Evolutionary conservation across 495 filamentous ascomycete genomes (phyloP).

Genomic region (Annulohypoxylon nitens): DNA sequence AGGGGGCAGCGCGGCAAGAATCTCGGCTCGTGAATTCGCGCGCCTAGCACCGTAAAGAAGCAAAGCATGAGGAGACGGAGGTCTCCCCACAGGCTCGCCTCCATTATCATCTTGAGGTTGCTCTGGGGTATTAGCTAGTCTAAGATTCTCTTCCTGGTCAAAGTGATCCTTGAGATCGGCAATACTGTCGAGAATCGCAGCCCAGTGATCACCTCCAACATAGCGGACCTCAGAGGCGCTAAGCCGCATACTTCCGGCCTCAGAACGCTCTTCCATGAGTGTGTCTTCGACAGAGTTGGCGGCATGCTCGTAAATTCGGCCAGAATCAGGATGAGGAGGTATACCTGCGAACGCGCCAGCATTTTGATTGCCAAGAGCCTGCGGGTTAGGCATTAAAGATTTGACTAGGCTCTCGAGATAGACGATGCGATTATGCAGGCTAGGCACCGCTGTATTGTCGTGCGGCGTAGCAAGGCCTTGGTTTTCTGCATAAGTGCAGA

Average conservation of each 20-base stretch:
- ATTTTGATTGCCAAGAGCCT: not conserved
- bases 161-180: conserved; percentile 19
- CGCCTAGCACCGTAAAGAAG: conserved; percentile 6
- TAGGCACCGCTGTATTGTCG: conserved; percentile 8
- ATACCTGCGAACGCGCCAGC: not conserved
- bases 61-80: conserved; percentile 8
- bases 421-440: conserved; percentile 18
- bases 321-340: not conserved
- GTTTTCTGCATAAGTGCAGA: conserved; percentile 12
- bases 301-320: not conserved
- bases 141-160: conserved; percentile 18
- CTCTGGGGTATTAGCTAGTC: conserved; percentile 6
- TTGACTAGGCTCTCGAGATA: conserved; percentile 12
- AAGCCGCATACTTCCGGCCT: conserved; percentile 11
- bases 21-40: conserved; percentile 24
- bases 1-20: conserved; percentile 40
- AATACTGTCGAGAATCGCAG: conserved; percentile 14
- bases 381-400: conserved; percentile 5
- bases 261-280: conserved; percentile 6
- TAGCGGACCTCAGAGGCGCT: conserved; percentile 15
- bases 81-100: not conserved
- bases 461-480: conserved; percentile 3
- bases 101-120: conserved; percentile 4
- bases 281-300: not conserved
- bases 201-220: conserved; percentile 12